These are phyloP conservation scores for Rusavskia elegans DNA, from an alignment of 495 filamentous ascomycete genomes.

Conservation along the genomic window DNA sequence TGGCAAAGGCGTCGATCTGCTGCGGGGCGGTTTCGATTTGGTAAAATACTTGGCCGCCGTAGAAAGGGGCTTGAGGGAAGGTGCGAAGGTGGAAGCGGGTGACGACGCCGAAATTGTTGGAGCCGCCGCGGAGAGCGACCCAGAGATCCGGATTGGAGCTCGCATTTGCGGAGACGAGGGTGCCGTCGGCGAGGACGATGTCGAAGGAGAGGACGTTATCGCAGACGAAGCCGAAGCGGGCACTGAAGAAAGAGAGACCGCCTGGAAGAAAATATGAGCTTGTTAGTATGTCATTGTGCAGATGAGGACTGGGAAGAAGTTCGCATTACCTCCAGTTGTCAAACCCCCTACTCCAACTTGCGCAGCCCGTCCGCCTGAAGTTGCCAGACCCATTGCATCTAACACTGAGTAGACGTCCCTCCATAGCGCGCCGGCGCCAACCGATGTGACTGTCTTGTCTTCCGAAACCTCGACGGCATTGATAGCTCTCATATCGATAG, in stretches of 20 bases:
- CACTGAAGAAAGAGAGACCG: constrained; percentile 17
- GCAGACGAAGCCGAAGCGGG: constrained; percentile 18
- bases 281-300: too few relatives aligned
- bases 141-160: constrained; percentile 14
- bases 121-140: constrained; percentile 21
- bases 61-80: constrained; percentile 19
- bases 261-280: constrained; percentile 15
- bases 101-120: constrained; percentile 24
- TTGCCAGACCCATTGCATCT: constrained; percentile 27
- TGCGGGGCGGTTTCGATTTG: background rate
- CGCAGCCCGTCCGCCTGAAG: constrained; percentile 32
- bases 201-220: constrained; percentile 20
- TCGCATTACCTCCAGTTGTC: too few relatives aligned
- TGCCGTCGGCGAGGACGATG: constrained; percentile 18
- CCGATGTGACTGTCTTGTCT: too few relatives aligned
- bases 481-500: constrained; percentile 18
- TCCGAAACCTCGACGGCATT: constrained; percentile 19
- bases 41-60: constrained; percentile 16
- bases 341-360: constrained; percentile 24
- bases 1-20: background rate
- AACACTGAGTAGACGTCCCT: constrained; percentile 30
- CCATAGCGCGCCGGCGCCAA: constrained; percentile 32
- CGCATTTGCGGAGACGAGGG: constrained; percentile 17
- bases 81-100: constrained; percentile 15
- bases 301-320: too few relatives aligned